Evolutionary conservation across 176 grass and related monocot genomes (phyloP), one percentile per base, ranked within the genome.

Genomic region (bread wheat (Triticum aestivum)): DNA sequence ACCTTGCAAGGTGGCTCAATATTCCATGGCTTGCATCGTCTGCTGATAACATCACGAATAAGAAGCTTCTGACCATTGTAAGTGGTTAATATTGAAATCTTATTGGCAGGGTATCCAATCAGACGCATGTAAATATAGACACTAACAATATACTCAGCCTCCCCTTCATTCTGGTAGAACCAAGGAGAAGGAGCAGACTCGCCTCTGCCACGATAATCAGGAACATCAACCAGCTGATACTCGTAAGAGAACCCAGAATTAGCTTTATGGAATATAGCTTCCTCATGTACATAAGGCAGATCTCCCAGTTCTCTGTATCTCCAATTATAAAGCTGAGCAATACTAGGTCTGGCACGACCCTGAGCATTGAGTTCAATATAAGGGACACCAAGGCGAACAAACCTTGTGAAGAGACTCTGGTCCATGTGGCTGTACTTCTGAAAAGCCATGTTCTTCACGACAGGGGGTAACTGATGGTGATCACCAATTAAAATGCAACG

Each of bases 361-460:
- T 99, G 97, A 21, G 97, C 97, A 80, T 99, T 99, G 76, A 99
- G 92, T 78, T 99, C 94, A 52, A 99, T 99, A 71, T 99, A 99
- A 82, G 97, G 97, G 59, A 99, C 94, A 85, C 97, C 92, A 62
- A 99, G 92, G 79, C 97, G 90, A 84, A 99, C 97, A 65, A 99
- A 99, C 58, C 94, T 92, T 61, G 94, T 96, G 79, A 99, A 99
- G 27, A 99, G 87, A 86, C 83, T 90, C 88, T 99, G 97, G 79
- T 99, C 97, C 97, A 96, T 99, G 83, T 99, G 97, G 77, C 97
- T 99, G 81, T 99, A 99, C 76, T 99, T 99, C 81, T 99, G 94
- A 79, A 99, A 99, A 72, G 97, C 97, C 94, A 99, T 99, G 61
- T 99, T 96, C 89, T 99, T 99, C 38, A 99, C 97, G 8, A 99